Conservation (phyloP, 2,329 filamentous ascomycete genomes). For the Hortaea werneckii region DNA sequence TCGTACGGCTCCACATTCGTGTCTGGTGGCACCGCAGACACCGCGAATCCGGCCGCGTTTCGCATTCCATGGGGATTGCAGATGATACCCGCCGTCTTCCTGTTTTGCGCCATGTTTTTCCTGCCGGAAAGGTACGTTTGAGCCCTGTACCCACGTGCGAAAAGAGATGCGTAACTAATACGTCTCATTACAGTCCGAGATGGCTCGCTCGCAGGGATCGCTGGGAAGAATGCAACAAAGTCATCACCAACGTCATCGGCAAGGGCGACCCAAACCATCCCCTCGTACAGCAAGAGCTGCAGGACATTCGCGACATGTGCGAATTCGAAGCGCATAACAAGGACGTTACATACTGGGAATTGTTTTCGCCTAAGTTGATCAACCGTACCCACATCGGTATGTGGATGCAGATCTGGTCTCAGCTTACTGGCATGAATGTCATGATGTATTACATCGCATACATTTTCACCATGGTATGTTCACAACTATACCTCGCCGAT, state of each 20-base stretch:
- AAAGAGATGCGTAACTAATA: too few species aligned
- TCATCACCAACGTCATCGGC: slow-evolving; percentile 54
- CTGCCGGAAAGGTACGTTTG: slow-evolving; percentile 47
- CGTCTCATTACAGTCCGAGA: slow-evolving; percentile 36
- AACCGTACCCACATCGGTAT: slow-evolving; percentile 62
- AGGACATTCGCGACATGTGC: slow-evolving; percentile 59
- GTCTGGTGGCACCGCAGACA: slow-evolving; percentile 25
- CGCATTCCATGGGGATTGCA: slow-evolving; percentile 42
- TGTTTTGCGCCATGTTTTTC: slow-evolving; percentile 40
- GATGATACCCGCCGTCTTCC: slow-evolving; percentile 38
- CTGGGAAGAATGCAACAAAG: slow-evolving; percentile 50
- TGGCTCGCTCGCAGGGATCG: slow-evolving; percentile 56
- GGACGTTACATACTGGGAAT: slow-evolving; percentile 59
- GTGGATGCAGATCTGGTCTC: slow-evolving; percentile 66
- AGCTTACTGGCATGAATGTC: slow-evolving; percentile 67
- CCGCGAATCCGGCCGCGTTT: slow-evolving; percentile 42
- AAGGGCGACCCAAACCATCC: slow-evolving; percentile 29
- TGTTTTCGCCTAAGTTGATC: slow-evolving; percentile 64
- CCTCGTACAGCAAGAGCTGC: slow-evolving; percentile 57
- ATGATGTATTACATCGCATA: slow-evolving; percentile 49
- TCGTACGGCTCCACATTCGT: slow-evolving; percentile 56
- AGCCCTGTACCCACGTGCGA: too few species aligned
- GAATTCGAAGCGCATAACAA: slow-evolving; percentile 64
- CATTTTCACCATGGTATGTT: slow-evolving; percentile 54
- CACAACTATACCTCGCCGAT: too few species aligned